Evolutionary conservation across 257 asterid genomes (phyloP).

Genomic region (Solanum stenotomum): DNA sequence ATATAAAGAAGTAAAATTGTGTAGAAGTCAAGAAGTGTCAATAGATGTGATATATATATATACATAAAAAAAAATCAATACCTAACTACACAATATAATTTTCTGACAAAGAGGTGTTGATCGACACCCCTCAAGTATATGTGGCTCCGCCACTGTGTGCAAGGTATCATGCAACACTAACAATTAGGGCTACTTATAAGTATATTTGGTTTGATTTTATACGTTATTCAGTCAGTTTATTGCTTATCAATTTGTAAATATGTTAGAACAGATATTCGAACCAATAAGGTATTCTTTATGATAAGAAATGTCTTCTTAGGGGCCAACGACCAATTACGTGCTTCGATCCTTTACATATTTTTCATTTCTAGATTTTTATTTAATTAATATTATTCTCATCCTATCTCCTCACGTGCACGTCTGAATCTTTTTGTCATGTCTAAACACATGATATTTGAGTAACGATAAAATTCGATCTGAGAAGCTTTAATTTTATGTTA

Average conservation of each 20-base stretch:
- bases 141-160: background rate
- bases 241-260: background rate
- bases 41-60: background rate
- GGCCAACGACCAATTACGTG: background rate
- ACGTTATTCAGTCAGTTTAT: too few species aligned
- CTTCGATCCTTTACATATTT: background rate
- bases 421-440: background rate
- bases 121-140: background rate
- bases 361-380: background rate
- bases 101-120: background rate
- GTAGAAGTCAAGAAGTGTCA: too few species aligned
- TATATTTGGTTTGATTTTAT: background rate
- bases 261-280: background rate
- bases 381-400: background rate
- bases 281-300: background rate
- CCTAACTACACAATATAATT: background rate
- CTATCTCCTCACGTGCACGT: background rate
- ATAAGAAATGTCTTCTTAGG: background rate
- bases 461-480: background rate
- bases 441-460: background rate
- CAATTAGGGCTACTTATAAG: background rate
- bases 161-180: background rate
- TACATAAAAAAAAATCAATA: too few species aligned
- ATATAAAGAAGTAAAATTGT: too few species aligned
- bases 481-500: background rate